A percentile compares a stretch with the other conserved stretches of the same genome.
phyloP scores from a whole-genome alignment of 169 alveolate species.

The Babesia caballi region DNA sequence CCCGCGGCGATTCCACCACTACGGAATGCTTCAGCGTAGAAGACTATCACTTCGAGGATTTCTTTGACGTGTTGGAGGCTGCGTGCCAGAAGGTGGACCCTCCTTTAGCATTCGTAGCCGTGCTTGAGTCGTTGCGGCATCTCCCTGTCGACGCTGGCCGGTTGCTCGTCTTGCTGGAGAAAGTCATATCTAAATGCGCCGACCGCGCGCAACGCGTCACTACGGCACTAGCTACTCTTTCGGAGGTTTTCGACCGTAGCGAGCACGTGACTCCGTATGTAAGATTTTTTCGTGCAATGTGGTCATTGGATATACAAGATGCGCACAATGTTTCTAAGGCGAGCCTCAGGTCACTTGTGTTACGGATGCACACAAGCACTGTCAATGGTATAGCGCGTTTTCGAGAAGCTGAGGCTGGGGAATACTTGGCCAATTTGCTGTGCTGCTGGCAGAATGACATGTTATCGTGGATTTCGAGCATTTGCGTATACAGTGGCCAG shows the following conservation, averaged over 20 bases:
- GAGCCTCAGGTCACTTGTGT: background rate
- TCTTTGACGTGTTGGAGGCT: slow-evolving; percentile 3
- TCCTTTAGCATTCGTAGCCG: slow-evolving; percentile 26
- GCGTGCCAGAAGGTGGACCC: slow-evolving; percentile 45
- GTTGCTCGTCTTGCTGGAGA: background rate
- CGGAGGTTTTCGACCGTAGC: background rate
- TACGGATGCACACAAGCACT: slow-evolving; percentile 8
- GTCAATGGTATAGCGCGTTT: background rate
- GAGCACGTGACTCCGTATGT: background rate
- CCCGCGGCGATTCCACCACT: background rate
- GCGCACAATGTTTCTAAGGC: slow-evolving; percentile 20
- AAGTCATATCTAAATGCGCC: slow-evolving; percentile 1
- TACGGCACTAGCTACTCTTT: background rate
- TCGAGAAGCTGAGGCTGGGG: background rate
- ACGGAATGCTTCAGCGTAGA: background rate
- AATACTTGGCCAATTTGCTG: slow-evolving; percentile 18
- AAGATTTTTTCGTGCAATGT: slow-evolving; percentile 6
- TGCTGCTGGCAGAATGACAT: slow-evolving; percentile 32
- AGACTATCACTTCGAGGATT: slow-evolving; percentile 3
- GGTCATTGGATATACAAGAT: slow-evolving; percentile 17
- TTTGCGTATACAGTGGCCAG: slow-evolving; percentile 4
- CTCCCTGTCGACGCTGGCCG: background rate
- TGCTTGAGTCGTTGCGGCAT: slow-evolving; percentile 18
- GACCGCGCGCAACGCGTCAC: slow-evolving; percentile 22
- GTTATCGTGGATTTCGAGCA: slow-evolving; percentile 24